Evolutionary conservation across 768 basidiomycete species (phyloP), one percentile per base, ranked within the genome.

Genomic region (Russula foetens): DNA sequence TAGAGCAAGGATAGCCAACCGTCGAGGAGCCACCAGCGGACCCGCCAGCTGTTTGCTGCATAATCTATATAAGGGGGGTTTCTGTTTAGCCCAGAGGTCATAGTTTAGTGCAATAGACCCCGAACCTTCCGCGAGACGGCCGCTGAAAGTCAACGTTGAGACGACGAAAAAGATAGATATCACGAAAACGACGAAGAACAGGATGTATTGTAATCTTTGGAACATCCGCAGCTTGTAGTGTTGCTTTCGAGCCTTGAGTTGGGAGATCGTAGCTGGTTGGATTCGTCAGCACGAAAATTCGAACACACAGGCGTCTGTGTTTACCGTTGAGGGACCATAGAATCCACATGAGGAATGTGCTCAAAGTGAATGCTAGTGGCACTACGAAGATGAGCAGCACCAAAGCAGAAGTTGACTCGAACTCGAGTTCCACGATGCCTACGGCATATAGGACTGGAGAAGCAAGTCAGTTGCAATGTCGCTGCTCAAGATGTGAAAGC

Each of bases 21-120:
- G 68, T 99, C 97, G 44, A 99, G 79, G 7, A 99, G 77, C 88
- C 93, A 93, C 97, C 97, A 99, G 50, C 95, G 86, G 56, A 82
- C 79, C 60, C 79, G 81, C 94, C 94, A 98, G 19, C 91, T 86
- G 62, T 86, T 88, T 7, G 93, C 89, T 17, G 92, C 90, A 70
- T 95, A 98, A 71, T 96, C 93, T 94, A 56, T 4, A 38, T 21
- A 29, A 35, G n/a, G 7, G 29, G 19, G 44, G 7, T n/a, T 23
- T 2, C 19, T 3, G 26, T 35, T 48, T 47, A 44, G 53, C 28
- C 23, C 19, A 31, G 29, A 39, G 9, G 7, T 6, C 4, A 6
- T n/a, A 26, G n/a, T 33, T 8, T 15, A 7, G 28, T 6, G 24
- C 17, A n/a, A n/a, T 2, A 21, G 31, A 51, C 38, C 21, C 65